phyloP scores from a whole-genome alignment of 2,329 filamentous ascomycete species.

The Ascochyta pisi region DNA sequence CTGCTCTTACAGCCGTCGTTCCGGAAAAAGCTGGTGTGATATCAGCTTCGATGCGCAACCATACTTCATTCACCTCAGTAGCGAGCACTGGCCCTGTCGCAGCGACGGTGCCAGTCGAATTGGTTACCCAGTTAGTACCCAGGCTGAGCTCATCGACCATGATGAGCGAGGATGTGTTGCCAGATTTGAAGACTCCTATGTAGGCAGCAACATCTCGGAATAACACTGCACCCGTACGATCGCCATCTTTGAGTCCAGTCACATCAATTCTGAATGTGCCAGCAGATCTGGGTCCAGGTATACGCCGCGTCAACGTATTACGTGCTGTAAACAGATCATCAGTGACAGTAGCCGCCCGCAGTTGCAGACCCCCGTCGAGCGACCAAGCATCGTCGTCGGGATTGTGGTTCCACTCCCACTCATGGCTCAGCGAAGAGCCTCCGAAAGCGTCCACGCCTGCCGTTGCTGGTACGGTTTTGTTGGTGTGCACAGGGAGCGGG shows the following conservation, averaged over 20 bases:
- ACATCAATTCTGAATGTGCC: conserved; percentile 62
- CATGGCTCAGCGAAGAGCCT: conserved; percentile 51
- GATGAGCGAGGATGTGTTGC: conserved; percentile 45
- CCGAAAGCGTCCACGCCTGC: conserved; percentile 57
- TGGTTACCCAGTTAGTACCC: conserved; percentile 46
- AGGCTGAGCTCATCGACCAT: conserved; percentile 51
- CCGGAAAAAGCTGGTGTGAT: conserved; percentile 45
- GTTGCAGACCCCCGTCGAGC: conserved; percentile 55
- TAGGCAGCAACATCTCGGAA: conserved; percentile 63
- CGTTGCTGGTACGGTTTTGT: conserved; percentile 39
- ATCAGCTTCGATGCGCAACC: conserved; percentile 44
- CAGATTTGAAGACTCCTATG: conserved; percentile 58
- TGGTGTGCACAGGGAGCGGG: conserved; percentile 41
- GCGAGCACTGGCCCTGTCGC: conserved; percentile 29
- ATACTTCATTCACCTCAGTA: conserved; percentile 35
- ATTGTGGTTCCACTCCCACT: conserved; percentile 71
- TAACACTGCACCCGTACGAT: conserved; percentile 59
- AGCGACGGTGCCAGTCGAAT: conserved; percentile 38
- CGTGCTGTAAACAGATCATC: conserved; percentile 55
- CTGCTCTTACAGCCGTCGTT: conserved; percentile 26
- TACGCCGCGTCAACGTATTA: conserved; percentile 54
- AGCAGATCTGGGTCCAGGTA: conserved; percentile 49
- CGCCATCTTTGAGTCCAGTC: conserved; percentile 58
- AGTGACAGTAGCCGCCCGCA: conserved; percentile 61
- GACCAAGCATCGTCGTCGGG: conserved; percentile 59